phyloP scores from a whole-genome alignment of 495 filamentous ascomycete genomes.

The Rhypophila decipiens region DNA sequence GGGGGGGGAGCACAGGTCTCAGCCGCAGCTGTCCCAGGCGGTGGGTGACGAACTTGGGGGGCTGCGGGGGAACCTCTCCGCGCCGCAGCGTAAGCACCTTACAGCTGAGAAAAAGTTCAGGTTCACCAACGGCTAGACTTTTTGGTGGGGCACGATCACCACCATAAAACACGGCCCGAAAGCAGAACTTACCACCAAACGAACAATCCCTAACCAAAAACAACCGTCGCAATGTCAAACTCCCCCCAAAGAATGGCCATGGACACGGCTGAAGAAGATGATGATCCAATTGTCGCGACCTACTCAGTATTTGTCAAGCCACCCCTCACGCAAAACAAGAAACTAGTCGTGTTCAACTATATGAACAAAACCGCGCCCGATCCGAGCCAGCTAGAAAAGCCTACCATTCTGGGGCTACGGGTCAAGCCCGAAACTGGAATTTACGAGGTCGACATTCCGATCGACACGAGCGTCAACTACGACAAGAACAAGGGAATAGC shows the following conservation, averaged over 20 bases:
- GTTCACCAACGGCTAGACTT: no score
- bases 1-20: no score
- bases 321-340: constrained; percentile 29
- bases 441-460: constrained; percentile 42
- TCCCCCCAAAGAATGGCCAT: background rate
- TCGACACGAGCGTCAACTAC: constrained; percentile 34
- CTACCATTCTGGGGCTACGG: constrained; percentile 31
- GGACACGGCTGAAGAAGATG: constrained; percentile 28
- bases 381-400: constrained; percentile 20
- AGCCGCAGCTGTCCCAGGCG: no score
- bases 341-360: constrained; percentile 40
- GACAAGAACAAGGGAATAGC: constrained; percentile 41
- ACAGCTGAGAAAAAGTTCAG: no score
- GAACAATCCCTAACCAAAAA: background rate
- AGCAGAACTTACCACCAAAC: no score
- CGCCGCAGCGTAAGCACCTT: no score
- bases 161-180: no score
- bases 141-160: no score
- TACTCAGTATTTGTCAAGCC: constrained; percentile 46
- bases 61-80: no score
- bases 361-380: constrained; percentile 31
- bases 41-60: no score
- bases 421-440: constrained; percentile 40
- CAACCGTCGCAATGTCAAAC: background rate
- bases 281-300: constrained; percentile 41